phyloP scores from a whole-genome alignment of 2,329 filamentous ascomycete genomes.

The Beauveria sp. region DNA sequence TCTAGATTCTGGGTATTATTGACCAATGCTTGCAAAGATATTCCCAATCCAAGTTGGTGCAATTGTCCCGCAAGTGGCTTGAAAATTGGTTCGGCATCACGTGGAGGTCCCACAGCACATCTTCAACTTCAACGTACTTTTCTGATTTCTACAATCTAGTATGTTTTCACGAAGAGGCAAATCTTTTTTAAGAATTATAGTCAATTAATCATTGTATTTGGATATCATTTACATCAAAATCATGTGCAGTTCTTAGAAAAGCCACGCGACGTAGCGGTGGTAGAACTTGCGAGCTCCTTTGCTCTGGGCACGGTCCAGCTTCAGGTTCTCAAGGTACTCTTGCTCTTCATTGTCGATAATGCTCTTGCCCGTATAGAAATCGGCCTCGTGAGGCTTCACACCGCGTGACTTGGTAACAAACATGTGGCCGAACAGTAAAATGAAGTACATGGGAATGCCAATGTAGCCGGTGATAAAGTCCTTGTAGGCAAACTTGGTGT shows the following conservation, averaged over 20 bases:
- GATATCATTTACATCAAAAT: slow-evolving; percentile 4
- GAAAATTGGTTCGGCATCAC: slow-evolving; percentile 7
- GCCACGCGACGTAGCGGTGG: slow-evolving; percentile 29
- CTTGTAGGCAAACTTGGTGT: slow-evolving; percentile 59
- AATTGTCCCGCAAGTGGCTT: background rate
- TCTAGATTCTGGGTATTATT: background rate
- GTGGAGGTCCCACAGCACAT: slow-evolving; percentile 1
- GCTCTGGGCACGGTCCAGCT: slow-evolving; percentile 20
- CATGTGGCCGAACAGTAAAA: slow-evolving; percentile 64
- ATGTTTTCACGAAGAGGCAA: too few species aligned
- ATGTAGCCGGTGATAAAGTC: slow-evolving; percentile 71
- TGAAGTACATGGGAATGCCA: slow-evolving; percentile 67
- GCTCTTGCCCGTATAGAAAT: slow-evolving; percentile 67
- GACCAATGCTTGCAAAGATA: background rate
- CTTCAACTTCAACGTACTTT: background rate
- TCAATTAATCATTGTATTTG: background rate
- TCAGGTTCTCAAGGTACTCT: slow-evolving; percentile 48
- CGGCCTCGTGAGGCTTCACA: slow-evolving; percentile 50
- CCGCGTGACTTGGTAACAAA: slow-evolving; percentile 43
- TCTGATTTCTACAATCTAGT: too few species aligned
- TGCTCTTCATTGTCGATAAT: slow-evolving; percentile 66
- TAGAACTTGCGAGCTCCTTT: slow-evolving; percentile 27
- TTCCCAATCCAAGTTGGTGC: background rate
- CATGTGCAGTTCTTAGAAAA: slow-evolving; percentile 22
- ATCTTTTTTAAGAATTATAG: too few species aligned